These are phyloP conservation scores for Colletotrichum ledebouriae DNA, from an alignment of 2,329 filamentous ascomycete species.

Conservation along the genomic window DNA sequence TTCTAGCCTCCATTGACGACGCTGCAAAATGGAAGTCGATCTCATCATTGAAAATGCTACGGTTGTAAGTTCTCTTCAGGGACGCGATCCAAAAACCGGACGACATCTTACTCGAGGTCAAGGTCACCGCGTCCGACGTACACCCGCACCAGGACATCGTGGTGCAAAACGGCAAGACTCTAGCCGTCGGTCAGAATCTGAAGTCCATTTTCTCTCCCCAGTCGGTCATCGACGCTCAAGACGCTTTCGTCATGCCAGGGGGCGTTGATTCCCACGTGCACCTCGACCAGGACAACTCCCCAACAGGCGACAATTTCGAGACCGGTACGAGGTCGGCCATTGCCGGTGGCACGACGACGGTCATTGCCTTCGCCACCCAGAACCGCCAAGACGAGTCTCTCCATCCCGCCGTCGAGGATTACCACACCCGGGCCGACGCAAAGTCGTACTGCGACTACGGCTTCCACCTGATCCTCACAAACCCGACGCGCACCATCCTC, in stretches of 20 bases:
- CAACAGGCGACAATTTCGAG: slow-evolving; percentile 51
- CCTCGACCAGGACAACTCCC: slow-evolving; percentile 50
- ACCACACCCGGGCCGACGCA: slow-evolving; percentile 58
- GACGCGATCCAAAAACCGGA: not conserved
- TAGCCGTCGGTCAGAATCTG: slow-evolving; percentile 20
- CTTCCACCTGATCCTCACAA: slow-evolving; percentile 65
- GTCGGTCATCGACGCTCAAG: slow-evolving; percentile 23
- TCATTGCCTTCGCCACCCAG: slow-evolving; percentile 70
- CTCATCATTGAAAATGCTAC: slow-evolving; percentile 35
- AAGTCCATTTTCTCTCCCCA: slow-evolving; percentile 19
- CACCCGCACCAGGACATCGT: slow-evolving; percentile 29
- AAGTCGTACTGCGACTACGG: slow-evolving; percentile 69
- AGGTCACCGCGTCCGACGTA: slow-evolving; percentile 35
- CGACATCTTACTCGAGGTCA: not conserved
- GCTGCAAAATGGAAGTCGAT: slow-evolving; percentile 26
- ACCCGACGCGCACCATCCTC: slow-evolving; percentile 57
- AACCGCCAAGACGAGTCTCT: slow-evolving; percentile 60
- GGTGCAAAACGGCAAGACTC: slow-evolving; percentile 28
- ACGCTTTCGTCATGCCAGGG: slow-evolving; percentile 48
- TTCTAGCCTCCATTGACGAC: not conserved
- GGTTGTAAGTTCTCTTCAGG: slow-evolving; percentile 18
- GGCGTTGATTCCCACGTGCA: slow-evolving; percentile 58
- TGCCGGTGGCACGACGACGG: slow-evolving; percentile 70
- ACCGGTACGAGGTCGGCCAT: slow-evolving; percentile 66
- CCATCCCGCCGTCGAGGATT: slow-evolving; percentile 59